Conservation (phyloP, 805 yeast species). For the Candida anglica region DNA sequence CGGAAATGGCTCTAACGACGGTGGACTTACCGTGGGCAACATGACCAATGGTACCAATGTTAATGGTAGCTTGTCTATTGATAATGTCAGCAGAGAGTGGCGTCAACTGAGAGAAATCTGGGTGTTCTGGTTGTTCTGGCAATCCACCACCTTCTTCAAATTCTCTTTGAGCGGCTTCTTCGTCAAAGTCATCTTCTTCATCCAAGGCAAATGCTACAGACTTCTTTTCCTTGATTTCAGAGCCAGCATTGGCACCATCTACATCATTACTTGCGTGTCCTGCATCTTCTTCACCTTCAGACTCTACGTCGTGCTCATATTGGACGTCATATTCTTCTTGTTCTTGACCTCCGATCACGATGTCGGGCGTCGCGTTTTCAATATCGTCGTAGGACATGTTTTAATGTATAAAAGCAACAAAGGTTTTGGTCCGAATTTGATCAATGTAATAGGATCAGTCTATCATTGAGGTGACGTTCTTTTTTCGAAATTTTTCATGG, state of each 20-base stretch:
- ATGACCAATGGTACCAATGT: conserved; percentile 96
- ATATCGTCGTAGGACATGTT: conserved; percentile 71
- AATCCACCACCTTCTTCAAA: conserved; percentile 98
- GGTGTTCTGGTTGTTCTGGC: conserved; percentile 92
- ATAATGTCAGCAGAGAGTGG: conserved; percentile 94
- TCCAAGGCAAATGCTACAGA: conserved; percentile 78
- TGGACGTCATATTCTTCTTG: conserved; percentile 40
- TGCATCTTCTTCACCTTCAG: conserved; percentile 39
- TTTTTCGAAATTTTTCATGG: conserved; percentile 5
- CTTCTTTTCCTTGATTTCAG: conserved; percentile 45
- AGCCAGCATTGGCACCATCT: conserved; percentile 6
- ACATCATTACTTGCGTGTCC: conserved; percentile 37
- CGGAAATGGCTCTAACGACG: conserved; percentile 93
- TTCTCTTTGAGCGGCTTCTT: conserved; percentile 74
- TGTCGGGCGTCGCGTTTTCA: conserved; percentile 81
- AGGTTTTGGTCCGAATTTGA: conserved; percentile 2
- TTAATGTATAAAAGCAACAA: conserved; percentile 5
- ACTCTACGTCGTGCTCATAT: conserved; percentile 50
- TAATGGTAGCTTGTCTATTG: conserved; percentile 97
- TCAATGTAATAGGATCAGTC: not conserved
- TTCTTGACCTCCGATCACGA: conserved; percentile 61
- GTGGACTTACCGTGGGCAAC: conserved; percentile 95
- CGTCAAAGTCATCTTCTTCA: conserved; percentile 64
- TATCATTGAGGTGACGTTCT: too few species aligned
- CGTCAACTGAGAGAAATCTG: conserved; percentile 75